phyloP scores from a whole-genome alignment of 805 yeast genomes.

The Wickerhamiella nectarea region DNA sequence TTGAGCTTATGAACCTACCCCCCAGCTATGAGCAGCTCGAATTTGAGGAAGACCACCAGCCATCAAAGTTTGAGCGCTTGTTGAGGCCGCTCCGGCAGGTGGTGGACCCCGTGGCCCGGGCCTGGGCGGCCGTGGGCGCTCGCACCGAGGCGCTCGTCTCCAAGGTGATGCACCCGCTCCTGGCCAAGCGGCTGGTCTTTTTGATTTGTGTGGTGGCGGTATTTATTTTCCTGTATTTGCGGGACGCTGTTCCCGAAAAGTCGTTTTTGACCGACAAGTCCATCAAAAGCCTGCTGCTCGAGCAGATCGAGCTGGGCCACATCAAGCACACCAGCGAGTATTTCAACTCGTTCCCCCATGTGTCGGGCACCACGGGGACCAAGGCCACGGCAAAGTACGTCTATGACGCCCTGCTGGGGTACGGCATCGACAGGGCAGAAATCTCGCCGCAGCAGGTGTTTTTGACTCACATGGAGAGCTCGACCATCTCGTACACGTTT shows the following conservation, averaged over 20 bases:
- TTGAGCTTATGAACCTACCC: not conserved
- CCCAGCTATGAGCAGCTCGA: not conserved
- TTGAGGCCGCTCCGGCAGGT: slow-evolving; percentile 29
- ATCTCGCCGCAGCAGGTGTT: slow-evolving; percentile 40
- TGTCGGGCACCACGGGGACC: slow-evolving; percentile 83
- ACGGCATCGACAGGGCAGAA: slow-evolving; percentile 41
- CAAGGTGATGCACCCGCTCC: slow-evolving; percentile 72
- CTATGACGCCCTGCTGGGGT: slow-evolving; percentile 41
- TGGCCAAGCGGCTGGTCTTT: slow-evolving; percentile 63
- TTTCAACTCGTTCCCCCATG: slow-evolving; percentile 67
- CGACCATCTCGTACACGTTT: slow-evolving; percentile 20
- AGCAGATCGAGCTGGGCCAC: slow-evolving; percentile 24
- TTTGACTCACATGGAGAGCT: slow-evolving; percentile 48
- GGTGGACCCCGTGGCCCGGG: slow-evolving; percentile 36
- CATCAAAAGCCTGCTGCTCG: slow-evolving; percentile 32
- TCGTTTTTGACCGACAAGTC: slow-evolving; percentile 49
- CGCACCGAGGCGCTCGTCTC: slow-evolving; percentile 45
- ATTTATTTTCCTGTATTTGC: slow-evolving; percentile 38
- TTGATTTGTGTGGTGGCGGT: slow-evolving; percentile 45
- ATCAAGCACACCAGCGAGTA: slow-evolving; percentile 59
- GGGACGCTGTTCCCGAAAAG: slow-evolving; percentile 29
- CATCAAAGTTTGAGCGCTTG: slow-evolving; percentile 35
- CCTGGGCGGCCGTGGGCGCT: slow-evolving; percentile 25
- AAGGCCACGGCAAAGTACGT: slow-evolving; percentile 55
- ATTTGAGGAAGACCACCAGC: slow-evolving; percentile 17